Evolutionary conservation across 1,284 basidiomycete species (phyloP).

Genomic region (Hymenochaete sp.): DNA sequence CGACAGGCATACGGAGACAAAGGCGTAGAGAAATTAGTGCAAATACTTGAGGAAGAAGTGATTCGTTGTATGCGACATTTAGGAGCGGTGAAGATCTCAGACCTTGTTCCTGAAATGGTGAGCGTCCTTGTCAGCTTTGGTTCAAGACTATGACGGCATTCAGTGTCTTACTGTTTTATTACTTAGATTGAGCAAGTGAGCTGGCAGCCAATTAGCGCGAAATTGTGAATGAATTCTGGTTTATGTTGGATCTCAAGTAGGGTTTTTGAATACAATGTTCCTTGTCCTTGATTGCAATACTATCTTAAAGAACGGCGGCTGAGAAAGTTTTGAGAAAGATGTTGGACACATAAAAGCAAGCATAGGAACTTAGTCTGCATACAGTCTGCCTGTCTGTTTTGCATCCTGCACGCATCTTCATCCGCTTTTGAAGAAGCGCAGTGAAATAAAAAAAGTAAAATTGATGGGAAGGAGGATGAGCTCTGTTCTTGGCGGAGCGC

Average conservation of each 20-base stretch:
- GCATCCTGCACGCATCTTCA: too few relatives aligned
- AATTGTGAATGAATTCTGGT: neutral
- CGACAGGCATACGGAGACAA: constrained; percentile 70
- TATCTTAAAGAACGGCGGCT: too few relatives aligned
- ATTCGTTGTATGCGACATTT: constrained; percentile 70
- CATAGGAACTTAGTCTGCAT: too few relatives aligned
- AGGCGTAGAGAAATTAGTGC: constrained; percentile 69
- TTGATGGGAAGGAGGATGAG: too few relatives aligned
- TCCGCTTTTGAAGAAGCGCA: too few relatives aligned
- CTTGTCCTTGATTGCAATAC: too few relatives aligned
- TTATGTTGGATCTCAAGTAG: neutral
- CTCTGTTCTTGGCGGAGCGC: neutral
- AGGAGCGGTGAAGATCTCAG: constrained; percentile 61
- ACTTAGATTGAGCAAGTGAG: constrained; percentile 13
- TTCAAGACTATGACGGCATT: neutral
- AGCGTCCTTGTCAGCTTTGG: constrained; percentile 16
- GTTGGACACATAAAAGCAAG: too few relatives aligned
- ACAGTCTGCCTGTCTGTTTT: too few relatives aligned
- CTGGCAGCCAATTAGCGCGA: constrained; percentile 13
- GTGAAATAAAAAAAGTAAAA: neutral
- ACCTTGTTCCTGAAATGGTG: constrained; percentile 78
- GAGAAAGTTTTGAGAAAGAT: too few relatives aligned
- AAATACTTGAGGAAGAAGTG: constrained; percentile 77
- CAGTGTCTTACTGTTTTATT: neutral
- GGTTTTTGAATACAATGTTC: too few relatives aligned